Percentiles rank a stretch among this genome's conserved stretches.
Conservation (phyloP, 192 early-diverging fungal genomes). For the Coemansia sp. region DNA sequence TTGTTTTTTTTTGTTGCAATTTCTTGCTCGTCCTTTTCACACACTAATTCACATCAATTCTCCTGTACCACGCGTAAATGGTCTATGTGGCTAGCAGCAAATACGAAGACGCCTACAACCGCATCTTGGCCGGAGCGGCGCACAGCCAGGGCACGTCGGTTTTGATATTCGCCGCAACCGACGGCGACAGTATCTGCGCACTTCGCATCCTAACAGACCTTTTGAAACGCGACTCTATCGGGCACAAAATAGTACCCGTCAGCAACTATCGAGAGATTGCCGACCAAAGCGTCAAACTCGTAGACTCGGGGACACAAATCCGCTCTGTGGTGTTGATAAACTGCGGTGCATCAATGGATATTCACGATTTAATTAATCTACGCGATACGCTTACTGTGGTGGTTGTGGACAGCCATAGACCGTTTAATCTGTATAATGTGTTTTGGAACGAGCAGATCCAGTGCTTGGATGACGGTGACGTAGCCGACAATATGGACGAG, state of each 20-base stretch:
- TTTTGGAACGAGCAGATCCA: conserved; percentile 76
- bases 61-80: conserved; percentile 34
- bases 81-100: conserved; percentile 54
- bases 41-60: too few relatives aligned
- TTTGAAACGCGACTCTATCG: conserved; percentile 78
- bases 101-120: conserved; percentile 62
- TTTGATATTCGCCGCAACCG: conserved; percentile 73
- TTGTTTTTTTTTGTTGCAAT: too few relatives aligned
- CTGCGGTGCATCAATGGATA: conserved; percentile 80
- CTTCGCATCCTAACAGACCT: conserved; percentile 75
- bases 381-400: conserved; percentile 67
- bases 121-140: conserved; percentile 45
- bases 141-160: conserved; percentile 46
- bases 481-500: not conserved
- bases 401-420: conserved; percentile 87
- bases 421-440: conserved; percentile 82
- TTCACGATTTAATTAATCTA: conserved; percentile 64
- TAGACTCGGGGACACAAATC: conserved; percentile 61
- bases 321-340: conserved; percentile 81
- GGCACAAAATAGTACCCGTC: conserved; percentile 81
- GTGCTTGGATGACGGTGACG: conserved; percentile 86
- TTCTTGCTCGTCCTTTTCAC: too few relatives aligned
- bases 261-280: conserved; percentile 65
- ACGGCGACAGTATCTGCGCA: conserved; percentile 83
- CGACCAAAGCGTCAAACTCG: conserved; percentile 55